Percentiles rank a stretch among this genome's conserved stretches.
Conservation (phyloP, 805 yeast species). For the Wickerhamiella occidentalis region DNA sequence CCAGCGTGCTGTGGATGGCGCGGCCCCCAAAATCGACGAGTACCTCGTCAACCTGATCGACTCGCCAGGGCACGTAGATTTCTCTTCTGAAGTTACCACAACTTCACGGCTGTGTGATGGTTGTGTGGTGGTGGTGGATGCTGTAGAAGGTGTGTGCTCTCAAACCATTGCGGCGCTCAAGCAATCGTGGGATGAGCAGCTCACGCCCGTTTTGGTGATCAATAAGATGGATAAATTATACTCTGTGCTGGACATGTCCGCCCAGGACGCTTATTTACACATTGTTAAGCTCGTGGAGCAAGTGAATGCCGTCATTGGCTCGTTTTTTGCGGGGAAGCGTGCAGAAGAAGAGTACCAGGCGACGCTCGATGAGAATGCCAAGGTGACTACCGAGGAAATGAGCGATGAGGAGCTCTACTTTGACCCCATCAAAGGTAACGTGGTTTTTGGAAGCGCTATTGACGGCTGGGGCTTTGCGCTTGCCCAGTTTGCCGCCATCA, state of each 20-base stretch:
- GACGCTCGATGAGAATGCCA: slow-evolving; percentile 41
- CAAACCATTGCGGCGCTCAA: slow-evolving; percentile 91
- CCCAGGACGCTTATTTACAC: slow-evolving; percentile 77
- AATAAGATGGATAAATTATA: slow-evolving; percentile 85
- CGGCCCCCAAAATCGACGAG: slow-evolving; percentile 40
- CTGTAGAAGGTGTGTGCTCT: slow-evolving; percentile 96
- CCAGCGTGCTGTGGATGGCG: slow-evolving; percentile 29
- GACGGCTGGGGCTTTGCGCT: slow-evolving; percentile 98
- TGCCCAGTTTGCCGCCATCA: slow-evolving; percentile 76
- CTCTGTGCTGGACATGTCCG: slow-evolving; percentile 66
- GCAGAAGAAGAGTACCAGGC: slow-evolving; percentile 66
- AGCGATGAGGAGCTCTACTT: slow-evolving; percentile 78
- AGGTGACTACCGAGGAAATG: slow-evolving; percentile 37
- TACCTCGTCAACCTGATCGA: slow-evolving; percentile 85
- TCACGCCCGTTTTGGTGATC: slow-evolving; percentile 76
- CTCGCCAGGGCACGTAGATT: slow-evolving; percentile 99
- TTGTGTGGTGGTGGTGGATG: slow-evolving; percentile 89
- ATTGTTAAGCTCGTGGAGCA: slow-evolving; percentile 72
- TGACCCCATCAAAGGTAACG: slow-evolving; percentile 77
- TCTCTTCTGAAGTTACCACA: slow-evolving; percentile 89
- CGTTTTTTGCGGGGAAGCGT: slow-evolving; percentile 84
- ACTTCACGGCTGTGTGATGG: slow-evolving; percentile 96
- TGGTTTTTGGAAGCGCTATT: slow-evolving; percentile 77
- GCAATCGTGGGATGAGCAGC: slow-evolving; percentile 89
- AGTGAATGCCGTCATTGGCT: slow-evolving; percentile 87